Evolutionary conservation across 371 early-diverging fungal species (phyloP).

Genomic region (Mortierella polycephala): DNA sequence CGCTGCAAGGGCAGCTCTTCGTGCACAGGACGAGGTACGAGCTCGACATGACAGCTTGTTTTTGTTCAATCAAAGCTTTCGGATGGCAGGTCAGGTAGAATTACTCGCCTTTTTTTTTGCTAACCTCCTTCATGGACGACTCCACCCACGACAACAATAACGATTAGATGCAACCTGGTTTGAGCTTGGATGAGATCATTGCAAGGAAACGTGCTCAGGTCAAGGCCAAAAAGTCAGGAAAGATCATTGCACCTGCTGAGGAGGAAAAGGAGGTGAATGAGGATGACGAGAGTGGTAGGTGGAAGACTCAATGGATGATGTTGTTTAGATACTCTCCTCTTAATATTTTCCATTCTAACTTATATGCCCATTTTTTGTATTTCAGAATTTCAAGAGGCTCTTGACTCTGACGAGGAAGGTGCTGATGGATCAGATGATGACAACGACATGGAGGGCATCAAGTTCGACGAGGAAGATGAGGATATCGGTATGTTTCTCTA

Average conservation of each 20-base stretch:
- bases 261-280: conserved; percentile 45
- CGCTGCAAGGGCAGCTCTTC: conserved; percentile 80
- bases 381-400: conserved; percentile 45
- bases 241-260: conserved; percentile 46
- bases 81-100: not conserved
- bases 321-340: not conserved
- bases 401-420: conserved; percentile 47
- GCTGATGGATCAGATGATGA: conserved; percentile 28
- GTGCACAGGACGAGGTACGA: conserved; percentile 62
- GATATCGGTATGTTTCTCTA: conserved; percentile 30
- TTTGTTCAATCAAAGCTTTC: too few relatives aligned
- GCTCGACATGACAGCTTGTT: too few relatives aligned
- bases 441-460: conserved; percentile 51
- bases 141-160: not conserved
- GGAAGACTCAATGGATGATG: not conserved
- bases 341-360: not conserved
- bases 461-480: conserved; percentile 57
- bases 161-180: conserved; percentile 31
- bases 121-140: too few relatives aligned
- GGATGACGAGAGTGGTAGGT: conserved; percentile 51
- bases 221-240: conserved; percentile 57
- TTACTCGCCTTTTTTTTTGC: not conserved
- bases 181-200: conserved; percentile 77
- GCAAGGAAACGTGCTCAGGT: conserved; percentile 64
- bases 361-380: not conserved